Evolutionary conservation across 2,329 filamentous ascomycete genomes (phyloP).

Genomic region (Aspergillus ibericus): DNA sequence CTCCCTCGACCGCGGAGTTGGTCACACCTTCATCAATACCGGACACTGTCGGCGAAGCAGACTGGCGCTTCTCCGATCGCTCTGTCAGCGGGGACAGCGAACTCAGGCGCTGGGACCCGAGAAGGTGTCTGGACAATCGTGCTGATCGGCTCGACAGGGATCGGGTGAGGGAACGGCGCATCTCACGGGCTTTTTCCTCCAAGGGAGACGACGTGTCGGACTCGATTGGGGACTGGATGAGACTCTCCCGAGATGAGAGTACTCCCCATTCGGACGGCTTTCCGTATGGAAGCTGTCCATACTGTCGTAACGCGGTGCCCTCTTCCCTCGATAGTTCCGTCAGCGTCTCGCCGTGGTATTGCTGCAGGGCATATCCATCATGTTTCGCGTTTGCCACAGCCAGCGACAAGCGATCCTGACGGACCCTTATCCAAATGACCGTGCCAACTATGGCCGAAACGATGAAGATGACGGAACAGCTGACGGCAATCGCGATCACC

Average conservation of each 20-base stretch:
- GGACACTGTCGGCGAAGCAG: constrained; percentile 16
- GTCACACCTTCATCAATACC: constrained; percentile 32
- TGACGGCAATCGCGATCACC: constrained; percentile 38
- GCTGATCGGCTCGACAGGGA: constrained; percentile 31
- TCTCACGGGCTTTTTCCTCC: constrained; percentile 31
- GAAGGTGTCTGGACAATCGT: constrained; percentile 28
- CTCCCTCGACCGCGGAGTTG: constrained; percentile 37
- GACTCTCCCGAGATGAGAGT: constrained; percentile 33
- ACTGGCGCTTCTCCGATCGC: constrained; percentile 20
- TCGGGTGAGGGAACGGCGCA: constrained; percentile 35
- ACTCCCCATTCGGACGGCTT: constrained; percentile 38
- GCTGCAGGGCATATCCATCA: constrained; percentile 23
- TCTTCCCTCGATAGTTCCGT: constrained; percentile 35
- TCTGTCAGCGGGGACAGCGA: constrained; percentile 37
- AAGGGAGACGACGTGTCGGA: constrained; percentile 24
- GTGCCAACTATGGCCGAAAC: constrained; percentile 33
- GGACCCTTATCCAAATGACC: constrained; percentile 37
- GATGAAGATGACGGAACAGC: constrained; percentile 35
- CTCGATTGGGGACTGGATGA: constrained; percentile 21
- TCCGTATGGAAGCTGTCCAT: constrained; percentile 37
- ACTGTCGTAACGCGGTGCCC: constrained; percentile 30
- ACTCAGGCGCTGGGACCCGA: constrained; percentile 28
- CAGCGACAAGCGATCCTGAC: constrained; percentile 34
- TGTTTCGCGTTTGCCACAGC: constrained; percentile 25
- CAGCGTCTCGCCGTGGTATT: constrained; percentile 29